Base-by-base conservation (phyloP, 2,329 filamentous ascomycete genomes). In the Thelonectria blattea region DNA sequence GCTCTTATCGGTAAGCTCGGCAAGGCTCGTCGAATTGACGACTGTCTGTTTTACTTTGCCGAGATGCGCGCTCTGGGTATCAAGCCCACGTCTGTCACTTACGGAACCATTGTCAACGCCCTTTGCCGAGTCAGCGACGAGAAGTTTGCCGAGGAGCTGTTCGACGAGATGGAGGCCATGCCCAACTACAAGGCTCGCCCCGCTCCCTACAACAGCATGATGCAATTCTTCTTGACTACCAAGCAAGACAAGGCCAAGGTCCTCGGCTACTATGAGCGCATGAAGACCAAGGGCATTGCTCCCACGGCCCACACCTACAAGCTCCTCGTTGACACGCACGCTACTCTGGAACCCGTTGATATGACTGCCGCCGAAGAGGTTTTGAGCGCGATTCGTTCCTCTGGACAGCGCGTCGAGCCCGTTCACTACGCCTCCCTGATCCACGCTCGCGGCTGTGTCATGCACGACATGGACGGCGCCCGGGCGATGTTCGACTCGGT, bases 161-260 rank as follows among this genome's bases (percentile, higher is more conserved):
- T 99, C 73, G 93, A 98, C 73, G 95, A 99, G 81, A 99, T 99
- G 95, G 95, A 99, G 81, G 88, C 90, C 48, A 97, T 96, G 90
- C 90, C 93, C 58, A 99, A 99, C 81, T 99, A 99, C 86, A 98
- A 97, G 83, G 92, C 95, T 42, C 90, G 95, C 10, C 93, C 95
- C 24, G 95, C 95, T 22, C 95, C 95, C 1, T 99, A 99, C 84
- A 97, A 99, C 83, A 96, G 92, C 78, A 91, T 99, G 88, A 99
- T 99, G 88, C 95, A 99, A 75, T 98, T 97, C 81, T 99, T 98
- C 86, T 83, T 98, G 68, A 96, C 92, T 58, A 98, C 94, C 56
- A 98, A 98, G 86, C 92, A 93, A 54, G 94, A 99, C 76, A 94
- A 95, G 79, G 81, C 84, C 76, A 98, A 98, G 86, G 94, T 97